phyloP scores from a whole-genome alignment of 2,329 filamentous ascomycete species.

The Trichoderma sp. region DNA sequence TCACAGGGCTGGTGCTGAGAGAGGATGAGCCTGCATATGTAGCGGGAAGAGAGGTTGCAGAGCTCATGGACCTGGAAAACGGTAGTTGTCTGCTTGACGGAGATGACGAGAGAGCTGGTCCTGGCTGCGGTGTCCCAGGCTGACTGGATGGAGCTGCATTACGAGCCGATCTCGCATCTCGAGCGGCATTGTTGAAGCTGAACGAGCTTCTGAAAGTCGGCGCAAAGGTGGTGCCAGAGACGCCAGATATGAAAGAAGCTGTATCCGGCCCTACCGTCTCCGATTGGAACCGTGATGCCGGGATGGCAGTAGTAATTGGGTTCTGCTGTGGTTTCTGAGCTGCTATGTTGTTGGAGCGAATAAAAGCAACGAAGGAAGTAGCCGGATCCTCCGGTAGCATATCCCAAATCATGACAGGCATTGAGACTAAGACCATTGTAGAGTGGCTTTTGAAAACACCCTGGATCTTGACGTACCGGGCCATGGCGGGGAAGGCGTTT shows the following conservation, averaged over 20 bases:
- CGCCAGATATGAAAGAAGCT: constrained; percentile 32
- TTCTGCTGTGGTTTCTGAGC: constrained; percentile 30
- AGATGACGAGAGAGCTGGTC: constrained; percentile 22
- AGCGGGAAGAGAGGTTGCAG: constrained; percentile 27
- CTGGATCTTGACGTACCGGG: constrained; percentile 59
- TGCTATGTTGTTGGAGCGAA: constrained; percentile 55
- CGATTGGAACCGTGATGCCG: constrained; percentile 24
- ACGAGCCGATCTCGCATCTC: constrained; percentile 4
- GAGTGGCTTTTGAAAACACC: constrained; percentile 62
- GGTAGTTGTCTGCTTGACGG: constrained; percentile 24
- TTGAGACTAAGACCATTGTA: constrained; percentile 54
- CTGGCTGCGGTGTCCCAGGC: constrained; percentile 24
- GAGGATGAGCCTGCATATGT: constrained; percentile 25
- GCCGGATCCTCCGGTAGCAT: constrained; percentile 56
- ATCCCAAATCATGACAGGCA: constrained; percentile 60
- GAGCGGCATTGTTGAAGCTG: not conserved
- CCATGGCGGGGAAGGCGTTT: constrained; percentile 52
- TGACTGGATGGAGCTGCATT: constrained; percentile 23
- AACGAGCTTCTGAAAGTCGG: constrained; percentile 23
- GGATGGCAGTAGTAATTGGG: constrained; percentile 26
- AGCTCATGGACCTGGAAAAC: constrained; percentile 25
- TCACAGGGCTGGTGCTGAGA: constrained; percentile 25
- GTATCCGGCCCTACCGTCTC: constrained; percentile 26
- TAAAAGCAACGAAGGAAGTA: constrained; percentile 57
- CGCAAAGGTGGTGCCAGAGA: constrained; percentile 35